Conservation (phyloP, 805 yeast genomes). For the Myxozyma monticola region DNA sequence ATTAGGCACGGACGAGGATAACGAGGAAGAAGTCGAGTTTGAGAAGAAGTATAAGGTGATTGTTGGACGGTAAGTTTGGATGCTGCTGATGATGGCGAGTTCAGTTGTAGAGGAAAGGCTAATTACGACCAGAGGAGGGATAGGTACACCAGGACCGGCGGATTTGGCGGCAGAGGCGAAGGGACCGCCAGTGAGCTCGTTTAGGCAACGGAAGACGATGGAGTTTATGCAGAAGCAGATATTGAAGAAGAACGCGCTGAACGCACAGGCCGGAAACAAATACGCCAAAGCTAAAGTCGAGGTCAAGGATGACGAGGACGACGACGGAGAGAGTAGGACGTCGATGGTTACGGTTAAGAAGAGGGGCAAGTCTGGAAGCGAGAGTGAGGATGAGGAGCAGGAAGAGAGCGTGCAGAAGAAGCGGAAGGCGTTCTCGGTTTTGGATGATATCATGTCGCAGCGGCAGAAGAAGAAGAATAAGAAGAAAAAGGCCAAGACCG, state of each 20-base stretch:
- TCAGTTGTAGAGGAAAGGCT: neutral
- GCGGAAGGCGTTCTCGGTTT: conserved; percentile 4
- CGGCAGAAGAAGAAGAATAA: conserved; percentile 3
- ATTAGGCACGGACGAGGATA: too few species aligned
- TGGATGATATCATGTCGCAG: conserved; percentile 11
- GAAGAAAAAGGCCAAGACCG: conserved; percentile 4
- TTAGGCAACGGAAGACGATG: conserved; percentile 23
- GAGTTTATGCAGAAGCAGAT: conserved; percentile 26
- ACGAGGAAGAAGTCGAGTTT: conserved; percentile 18
- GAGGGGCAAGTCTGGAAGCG: too few species aligned
- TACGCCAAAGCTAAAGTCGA: neutral
- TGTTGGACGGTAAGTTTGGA: conserved; percentile 13
- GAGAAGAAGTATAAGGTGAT: conserved; percentile 15
- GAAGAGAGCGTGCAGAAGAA: neutral
- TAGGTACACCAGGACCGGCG: conserved; percentile 11
- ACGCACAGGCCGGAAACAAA: neutral
- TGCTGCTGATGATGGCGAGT: neutral
- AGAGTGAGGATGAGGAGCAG: too few species aligned
- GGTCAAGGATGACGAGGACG: conserved; percentile 7
- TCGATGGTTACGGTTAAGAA: neutral
- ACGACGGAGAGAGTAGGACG: conserved; percentile 21
- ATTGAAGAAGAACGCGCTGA: too few species aligned
- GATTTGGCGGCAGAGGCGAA: neutral
- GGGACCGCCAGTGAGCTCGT: conserved; percentile 9
- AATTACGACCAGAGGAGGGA: conserved; percentile 5